Evolutionary conservation across 805 yeast genomes (phyloP).

Genomic region (Starmera amethionina): DNA sequence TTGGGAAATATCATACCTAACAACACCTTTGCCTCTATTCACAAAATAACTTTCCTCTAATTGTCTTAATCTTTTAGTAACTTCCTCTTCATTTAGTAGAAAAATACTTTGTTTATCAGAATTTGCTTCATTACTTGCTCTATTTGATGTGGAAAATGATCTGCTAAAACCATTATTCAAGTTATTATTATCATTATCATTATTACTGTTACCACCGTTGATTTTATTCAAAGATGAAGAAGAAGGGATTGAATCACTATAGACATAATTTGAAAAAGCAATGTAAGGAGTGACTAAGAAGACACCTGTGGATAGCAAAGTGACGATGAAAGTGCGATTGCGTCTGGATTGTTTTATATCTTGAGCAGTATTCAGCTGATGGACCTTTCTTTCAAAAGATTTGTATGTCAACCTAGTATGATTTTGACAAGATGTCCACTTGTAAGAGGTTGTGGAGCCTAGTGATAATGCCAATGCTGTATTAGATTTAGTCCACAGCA

Average conservation of each 20-base stretch:
- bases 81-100: constrained; percentile 58
- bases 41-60: constrained; percentile 74
- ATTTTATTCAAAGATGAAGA: no score
- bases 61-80: constrained; percentile 55
- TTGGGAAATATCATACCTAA: constrained; percentile 83
- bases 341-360: constrained; percentile 1
- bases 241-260: constrained; percentile 15
- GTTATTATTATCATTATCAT: no score
- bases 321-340: constrained; percentile 13
- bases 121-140: neutral
- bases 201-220: neutral
- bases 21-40: constrained; percentile 78
- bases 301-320: constrained; percentile 18
- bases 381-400: neutral
- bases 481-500: no score
- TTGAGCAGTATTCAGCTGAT: neutral
- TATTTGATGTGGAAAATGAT: constrained; percentile 12
- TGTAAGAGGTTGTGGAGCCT: no score
- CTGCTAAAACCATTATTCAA: constrained; percentile 6
- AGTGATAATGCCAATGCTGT: no score
- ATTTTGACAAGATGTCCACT: neutral
- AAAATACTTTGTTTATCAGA: constrained; percentile 43
- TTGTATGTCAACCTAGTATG: neutral
- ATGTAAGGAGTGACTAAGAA: constrained; percentile 19
- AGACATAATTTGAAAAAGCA: constrained; percentile 13